These are phyloP conservation scores for Schrenkiella parvula DNA, from an alignment of 345 rosid genomes.

Conservation along the genomic window DNA sequence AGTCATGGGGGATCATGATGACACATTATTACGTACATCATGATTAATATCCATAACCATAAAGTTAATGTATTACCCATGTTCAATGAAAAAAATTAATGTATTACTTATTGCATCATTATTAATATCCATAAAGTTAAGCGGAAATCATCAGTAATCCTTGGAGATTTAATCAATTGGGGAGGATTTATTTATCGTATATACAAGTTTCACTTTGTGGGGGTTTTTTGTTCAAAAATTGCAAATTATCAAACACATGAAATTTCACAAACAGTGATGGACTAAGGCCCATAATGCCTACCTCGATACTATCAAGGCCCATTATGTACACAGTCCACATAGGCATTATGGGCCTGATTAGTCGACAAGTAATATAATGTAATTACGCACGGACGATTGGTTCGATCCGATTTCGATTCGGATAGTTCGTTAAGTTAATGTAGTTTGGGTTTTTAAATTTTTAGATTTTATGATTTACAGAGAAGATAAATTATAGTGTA, in stretches of 20 bases:
- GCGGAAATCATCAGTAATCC: background rate
- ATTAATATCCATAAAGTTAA: conserved; percentile 7
- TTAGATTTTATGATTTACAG: too few species aligned
- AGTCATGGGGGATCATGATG: conserved; percentile 7
- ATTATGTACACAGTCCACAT: background rate
- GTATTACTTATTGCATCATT: conserved; percentile 16
- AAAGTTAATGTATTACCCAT: conserved; percentile 8
- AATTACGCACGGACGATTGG: too few species aligned
- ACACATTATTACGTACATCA: conserved; percentile 10
- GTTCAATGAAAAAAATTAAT: too few species aligned
- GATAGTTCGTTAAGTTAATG: too few species aligned
- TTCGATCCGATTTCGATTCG: too few species aligned
- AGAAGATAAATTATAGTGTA: too few species aligned
- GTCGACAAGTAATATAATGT: too few species aligned
- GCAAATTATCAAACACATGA: too few species aligned
- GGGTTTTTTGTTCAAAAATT: too few species aligned
- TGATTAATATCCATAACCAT: conserved; percentile 5
- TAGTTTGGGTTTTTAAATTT: too few species aligned
- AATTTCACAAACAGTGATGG: background rate
- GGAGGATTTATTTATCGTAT: background rate
- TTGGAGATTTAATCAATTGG: background rate
- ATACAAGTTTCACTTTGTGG: background rate
- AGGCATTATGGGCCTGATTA: too few species aligned
- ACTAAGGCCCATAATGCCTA: background rate
- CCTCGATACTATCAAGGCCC: background rate